Conservation (phyloP, 768 basidiomycete genomes). For the Amanita molliuscula region DNA sequence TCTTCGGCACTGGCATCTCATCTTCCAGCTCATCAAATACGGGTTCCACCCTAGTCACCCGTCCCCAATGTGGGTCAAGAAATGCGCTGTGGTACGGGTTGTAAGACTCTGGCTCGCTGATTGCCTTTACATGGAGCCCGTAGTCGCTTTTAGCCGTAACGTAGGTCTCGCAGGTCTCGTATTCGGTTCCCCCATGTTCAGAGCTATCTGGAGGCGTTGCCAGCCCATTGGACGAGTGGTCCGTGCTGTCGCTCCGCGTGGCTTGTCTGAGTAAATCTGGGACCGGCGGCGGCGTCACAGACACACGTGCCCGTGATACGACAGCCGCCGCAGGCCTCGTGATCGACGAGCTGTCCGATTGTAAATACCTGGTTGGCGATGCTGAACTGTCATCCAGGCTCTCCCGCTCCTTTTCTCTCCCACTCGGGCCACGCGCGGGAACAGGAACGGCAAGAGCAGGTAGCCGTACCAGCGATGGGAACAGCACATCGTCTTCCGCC, state of each 20-base stretch:
- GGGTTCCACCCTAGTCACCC: neutral
- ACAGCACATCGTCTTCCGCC: neutral
- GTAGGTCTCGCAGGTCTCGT: conserved; percentile 1
- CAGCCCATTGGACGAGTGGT: neutral
- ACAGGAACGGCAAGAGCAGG: neutral
- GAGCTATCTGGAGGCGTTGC: neutral
- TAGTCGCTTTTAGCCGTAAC: neutral
- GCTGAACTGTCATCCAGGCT: neutral
- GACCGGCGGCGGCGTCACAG: neutral
- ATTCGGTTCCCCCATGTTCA: neutral
- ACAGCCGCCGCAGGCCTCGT: neutral
- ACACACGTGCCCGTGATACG: neutral
- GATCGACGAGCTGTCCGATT: neutral
- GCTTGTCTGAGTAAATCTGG: neutral
- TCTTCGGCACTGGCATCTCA: neutral
- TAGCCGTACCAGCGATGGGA: neutral
- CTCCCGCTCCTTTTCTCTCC: conserved; percentile 2
- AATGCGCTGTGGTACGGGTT: neutral
- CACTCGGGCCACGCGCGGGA: neutral
- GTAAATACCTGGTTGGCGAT: neutral
- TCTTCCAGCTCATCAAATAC: neutral
- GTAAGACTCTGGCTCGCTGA: neutral
- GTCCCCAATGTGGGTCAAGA: neutral
- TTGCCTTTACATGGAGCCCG: neutral
- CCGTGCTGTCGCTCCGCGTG: neutral